Conservation (phyloP, 2,329 filamentous ascomycete genomes). For the Paraphoma chrysanthemicola region DNA sequence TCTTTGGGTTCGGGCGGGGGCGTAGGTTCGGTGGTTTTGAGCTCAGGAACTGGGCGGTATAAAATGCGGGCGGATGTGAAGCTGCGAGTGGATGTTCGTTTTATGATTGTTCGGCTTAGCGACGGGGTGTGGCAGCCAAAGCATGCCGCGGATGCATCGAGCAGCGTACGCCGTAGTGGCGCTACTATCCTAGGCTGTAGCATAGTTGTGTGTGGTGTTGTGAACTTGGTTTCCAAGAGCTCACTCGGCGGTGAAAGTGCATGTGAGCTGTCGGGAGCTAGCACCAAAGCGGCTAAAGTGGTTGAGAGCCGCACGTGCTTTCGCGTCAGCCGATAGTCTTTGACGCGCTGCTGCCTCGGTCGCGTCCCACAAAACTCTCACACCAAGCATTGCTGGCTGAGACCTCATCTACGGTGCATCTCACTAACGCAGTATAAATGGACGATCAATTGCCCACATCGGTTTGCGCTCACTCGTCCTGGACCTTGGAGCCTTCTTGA, state of each 20-base stretch:
- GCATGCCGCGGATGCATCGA: constrained; percentile 22
- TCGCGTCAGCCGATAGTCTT: constrained; percentile 21
- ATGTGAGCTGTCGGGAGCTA: constrained; percentile 15
- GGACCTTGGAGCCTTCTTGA: constrained; percentile 3
- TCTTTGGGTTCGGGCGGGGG: constrained; percentile 22
- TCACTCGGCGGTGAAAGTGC: constrained; percentile 7
- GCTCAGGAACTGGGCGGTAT: constrained; percentile 20
- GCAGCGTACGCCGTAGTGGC: constrained; percentile 19
- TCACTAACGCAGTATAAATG: constrained; percentile 7
- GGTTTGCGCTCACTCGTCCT: background rate
- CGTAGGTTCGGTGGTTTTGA: constrained; percentile 11
- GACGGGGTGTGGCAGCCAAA: constrained; percentile 20
- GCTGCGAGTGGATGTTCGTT: constrained; percentile 20
- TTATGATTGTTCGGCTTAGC: constrained; percentile 13
- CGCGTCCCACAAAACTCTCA: constrained; percentile 7
- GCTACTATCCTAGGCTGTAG: constrained; percentile 39
- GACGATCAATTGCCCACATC: background rate
- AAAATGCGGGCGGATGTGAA: constrained; percentile 34
- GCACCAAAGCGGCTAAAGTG: constrained; percentile 14
- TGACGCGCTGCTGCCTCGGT: constrained; percentile 23
- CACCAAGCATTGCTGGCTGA: constrained; percentile 4
- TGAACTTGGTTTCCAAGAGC: constrained; percentile 1
- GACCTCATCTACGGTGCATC: background rate
- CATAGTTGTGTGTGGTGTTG: constrained; percentile 27
- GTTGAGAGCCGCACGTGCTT: constrained; percentile 21